A percentile compares a stretch with the other conserved stretches of the same genome.
Evolutionary conservation across 257 asterid species (phyloP).

Genomic region (Solanum chmielewskii): DNA sequence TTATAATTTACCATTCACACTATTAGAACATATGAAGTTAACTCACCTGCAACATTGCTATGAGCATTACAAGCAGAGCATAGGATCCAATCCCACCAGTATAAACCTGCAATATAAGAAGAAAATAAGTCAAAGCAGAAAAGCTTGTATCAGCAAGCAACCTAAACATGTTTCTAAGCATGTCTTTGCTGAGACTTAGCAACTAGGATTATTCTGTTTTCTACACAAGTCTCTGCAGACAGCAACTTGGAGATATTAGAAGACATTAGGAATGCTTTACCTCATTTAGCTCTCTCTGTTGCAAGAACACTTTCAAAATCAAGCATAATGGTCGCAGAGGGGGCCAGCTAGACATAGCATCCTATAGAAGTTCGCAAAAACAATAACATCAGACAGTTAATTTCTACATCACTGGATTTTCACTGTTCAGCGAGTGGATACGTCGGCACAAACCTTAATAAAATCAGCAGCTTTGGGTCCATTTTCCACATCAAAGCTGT

Average conservation of each 20-base stretch:
- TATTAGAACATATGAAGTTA: not conserved
- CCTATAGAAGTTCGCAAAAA: slow-evolving; percentile 23
- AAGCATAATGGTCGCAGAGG: slow-evolving; percentile 80
- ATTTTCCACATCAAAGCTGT: slow-evolving; percentile 85
- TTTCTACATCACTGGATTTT: not conserved
- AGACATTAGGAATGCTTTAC: slow-evolving; percentile 16
- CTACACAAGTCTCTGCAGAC: not conserved
- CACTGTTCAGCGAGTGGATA: not conserved
- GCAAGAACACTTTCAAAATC: slow-evolving; percentile 84
- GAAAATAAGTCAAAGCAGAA: slow-evolving; percentile 8
- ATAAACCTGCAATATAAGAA: slow-evolving; percentile 52
- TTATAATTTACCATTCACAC: not conserved
- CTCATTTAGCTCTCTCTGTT: slow-evolving; percentile 96
- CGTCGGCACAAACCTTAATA: slow-evolving; percentile 41
- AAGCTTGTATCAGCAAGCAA: not conserved
- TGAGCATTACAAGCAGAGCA: slow-evolving; percentile 91
- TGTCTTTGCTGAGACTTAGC: not conserved
- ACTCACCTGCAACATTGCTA: slow-evolving; percentile 85
- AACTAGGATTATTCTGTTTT: not conserved
- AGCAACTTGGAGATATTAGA: not conserved
- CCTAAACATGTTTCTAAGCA: not conserved
- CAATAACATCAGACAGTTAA: not conserved
- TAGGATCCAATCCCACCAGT: slow-evolving; percentile 98
- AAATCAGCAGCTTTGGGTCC: slow-evolving; percentile 97
- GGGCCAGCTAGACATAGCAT: slow-evolving; percentile 73